Evolutionary conservation across 2,329 filamentous ascomycete species (phyloP).

Genomic region (Fusarium protoensiforme): DNA sequence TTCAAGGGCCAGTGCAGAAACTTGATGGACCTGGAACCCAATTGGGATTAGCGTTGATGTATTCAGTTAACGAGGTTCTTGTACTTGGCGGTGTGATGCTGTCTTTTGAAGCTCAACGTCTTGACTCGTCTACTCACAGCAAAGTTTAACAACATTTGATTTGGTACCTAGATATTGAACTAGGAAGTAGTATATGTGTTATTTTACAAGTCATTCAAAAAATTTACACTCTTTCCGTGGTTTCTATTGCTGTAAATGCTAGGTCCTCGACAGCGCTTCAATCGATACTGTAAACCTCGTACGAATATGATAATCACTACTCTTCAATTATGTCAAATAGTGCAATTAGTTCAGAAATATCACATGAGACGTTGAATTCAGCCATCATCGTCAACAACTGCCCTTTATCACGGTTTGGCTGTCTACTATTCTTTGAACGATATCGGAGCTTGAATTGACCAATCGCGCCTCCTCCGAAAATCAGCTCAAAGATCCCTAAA

Average conservation of each 20-base stretch:
- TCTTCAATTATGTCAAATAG: neutral
- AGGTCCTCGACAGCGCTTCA: neutral
- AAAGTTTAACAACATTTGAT: neutral
- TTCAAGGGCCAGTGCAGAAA: constrained; percentile 32
- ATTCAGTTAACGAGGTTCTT: constrained; percentile 19
- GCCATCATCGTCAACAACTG: neutral
- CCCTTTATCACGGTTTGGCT: neutral
- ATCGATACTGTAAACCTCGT: neutral
- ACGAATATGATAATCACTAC: no score
- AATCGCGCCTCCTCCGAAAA: constrained; percentile 22
- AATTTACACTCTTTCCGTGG: no score
- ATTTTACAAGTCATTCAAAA: neutral
- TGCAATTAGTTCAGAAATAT: neutral
- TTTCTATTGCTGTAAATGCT: neutral
- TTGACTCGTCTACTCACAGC: neutral
- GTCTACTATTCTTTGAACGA: constrained; percentile 5
- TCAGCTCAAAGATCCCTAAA: constrained; percentile 1
- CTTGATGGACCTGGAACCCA: constrained; percentile 22
- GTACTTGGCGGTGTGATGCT: neutral
- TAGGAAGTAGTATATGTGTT: neutral
- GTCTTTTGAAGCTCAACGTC: neutral
- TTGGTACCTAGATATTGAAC: neutral
- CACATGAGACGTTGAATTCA: neutral
- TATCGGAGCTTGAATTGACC: constrained; percentile 29
- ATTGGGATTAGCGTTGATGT: constrained; percentile 21